Evolutionary conservation across 2,329 filamentous ascomycete species (phyloP).

Genomic region (Leptodontidium sp.): DNA sequence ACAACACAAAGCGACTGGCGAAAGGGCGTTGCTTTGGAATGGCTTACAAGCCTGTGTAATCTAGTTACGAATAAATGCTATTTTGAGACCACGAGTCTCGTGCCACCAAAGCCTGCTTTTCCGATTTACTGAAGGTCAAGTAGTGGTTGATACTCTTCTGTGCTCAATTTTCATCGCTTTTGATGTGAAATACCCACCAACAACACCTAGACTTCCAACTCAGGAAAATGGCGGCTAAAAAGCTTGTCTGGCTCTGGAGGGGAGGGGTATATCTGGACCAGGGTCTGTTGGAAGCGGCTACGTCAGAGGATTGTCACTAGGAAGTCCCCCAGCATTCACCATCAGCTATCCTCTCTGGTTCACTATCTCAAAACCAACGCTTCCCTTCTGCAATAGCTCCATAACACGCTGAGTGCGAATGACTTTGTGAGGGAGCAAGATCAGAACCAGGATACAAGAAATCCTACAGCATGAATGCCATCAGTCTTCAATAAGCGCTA

Average conservation of each 20-base stretch:
- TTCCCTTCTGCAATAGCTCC: too few species aligned
- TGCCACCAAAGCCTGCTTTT: background rate
- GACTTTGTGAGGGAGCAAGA: background rate
- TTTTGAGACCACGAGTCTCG: slow-evolving; percentile 44
- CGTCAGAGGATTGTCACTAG: slow-evolving; percentile 9
- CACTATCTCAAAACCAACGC: background rate
- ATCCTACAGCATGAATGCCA: background rate
- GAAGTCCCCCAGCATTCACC: background rate
- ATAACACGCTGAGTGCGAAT: background rate
- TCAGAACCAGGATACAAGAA: background rate
- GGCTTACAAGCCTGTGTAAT: slow-evolving; percentile 40
- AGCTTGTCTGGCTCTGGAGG: background rate
- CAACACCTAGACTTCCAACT: background rate
- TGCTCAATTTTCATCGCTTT: background rate
- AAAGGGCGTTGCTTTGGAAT: slow-evolving; percentile 32
- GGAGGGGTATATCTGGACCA: slow-evolving; percentile 1
- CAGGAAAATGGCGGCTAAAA: background rate
- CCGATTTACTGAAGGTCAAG: background rate
- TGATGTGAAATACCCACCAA: background rate
- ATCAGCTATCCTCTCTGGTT: background rate
- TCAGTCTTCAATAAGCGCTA: slow-evolving; percentile 23
- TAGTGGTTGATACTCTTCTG: background rate
- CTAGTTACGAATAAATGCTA: slow-evolving; percentile 39
- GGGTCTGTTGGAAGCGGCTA: slow-evolving; percentile 2
- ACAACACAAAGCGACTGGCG: slow-evolving; percentile 26